A percentile compares a stretch with the other conserved stretches of the same genome.
Evolutionary conservation across 495 filamentous ascomycete genomes (phyloP).

Genomic region (Umbilicaria muhlenbergii): DNA sequence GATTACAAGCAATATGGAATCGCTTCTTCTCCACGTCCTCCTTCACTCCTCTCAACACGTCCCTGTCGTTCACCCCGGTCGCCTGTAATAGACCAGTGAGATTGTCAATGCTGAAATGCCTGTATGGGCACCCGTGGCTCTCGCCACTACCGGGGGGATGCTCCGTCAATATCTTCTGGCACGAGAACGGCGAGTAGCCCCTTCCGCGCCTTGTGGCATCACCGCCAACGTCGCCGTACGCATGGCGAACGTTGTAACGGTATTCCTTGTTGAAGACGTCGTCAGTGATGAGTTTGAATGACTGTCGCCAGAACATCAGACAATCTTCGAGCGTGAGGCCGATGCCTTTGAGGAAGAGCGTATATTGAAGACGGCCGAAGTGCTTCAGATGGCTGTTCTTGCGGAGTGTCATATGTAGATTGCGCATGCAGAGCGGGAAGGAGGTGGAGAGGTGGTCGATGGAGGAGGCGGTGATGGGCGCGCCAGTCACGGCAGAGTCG

Average conservation of each 20-base stretch:
- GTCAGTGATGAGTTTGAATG: slow-evolving; percentile 71
- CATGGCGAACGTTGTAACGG: slow-evolving; percentile 87
- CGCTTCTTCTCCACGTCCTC: slow-evolving; percentile 80
- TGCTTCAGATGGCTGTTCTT: slow-evolving; percentile 84
- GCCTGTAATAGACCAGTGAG: slow-evolving; percentile 55
- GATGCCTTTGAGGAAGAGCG: slow-evolving; percentile 93
- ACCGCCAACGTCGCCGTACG: slow-evolving; percentile 89
- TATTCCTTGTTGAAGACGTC: slow-evolving; percentile 93
- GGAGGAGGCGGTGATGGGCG: slow-evolving; percentile 59
- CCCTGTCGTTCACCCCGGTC: slow-evolving; percentile 62
- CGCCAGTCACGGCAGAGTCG: slow-evolving; percentile 42
- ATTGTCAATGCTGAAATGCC: slow-evolving; percentile 82
- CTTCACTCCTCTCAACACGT: slow-evolving; percentile 62
- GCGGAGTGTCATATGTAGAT: slow-evolving; percentile 68
- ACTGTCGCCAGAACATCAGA: slow-evolving; percentile 82
- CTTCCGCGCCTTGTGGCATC: slow-evolving; percentile 71
- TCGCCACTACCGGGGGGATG: slow-evolving; percentile 71
- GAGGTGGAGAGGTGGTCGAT: slow-evolving; percentile 71
- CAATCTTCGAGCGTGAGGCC: slow-evolving; percentile 83
- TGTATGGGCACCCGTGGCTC: slow-evolving; percentile 86
- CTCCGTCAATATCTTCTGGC: slow-evolving; percentile 86
- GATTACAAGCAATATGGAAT: slow-evolving; percentile 92
- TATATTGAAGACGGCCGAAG: slow-evolving; percentile 87
- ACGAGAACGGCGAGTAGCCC: slow-evolving; percentile 80
- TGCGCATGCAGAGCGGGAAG: slow-evolving; percentile 91